Evolutionary conservation across 1,284 basidiomycete species (phyloP).

Genomic region (Puccinia sorghi): DNA sequence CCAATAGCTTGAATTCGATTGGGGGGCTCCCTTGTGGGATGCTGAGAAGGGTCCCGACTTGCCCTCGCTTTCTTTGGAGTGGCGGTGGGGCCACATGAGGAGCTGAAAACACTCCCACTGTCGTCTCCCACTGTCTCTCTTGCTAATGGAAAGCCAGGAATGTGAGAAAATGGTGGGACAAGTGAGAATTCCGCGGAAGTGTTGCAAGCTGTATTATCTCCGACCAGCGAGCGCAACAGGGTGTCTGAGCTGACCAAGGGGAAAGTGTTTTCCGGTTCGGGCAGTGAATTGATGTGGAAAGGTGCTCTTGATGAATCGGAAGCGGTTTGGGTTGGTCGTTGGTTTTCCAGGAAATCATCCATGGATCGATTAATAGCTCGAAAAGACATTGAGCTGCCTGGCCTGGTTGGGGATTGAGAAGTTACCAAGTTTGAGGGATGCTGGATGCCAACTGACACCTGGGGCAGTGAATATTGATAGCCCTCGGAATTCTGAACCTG

Average conservation of each 20-base stretch:
- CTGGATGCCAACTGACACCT: background rate
- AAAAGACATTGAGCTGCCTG: conserved; percentile 24
- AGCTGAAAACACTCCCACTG: conserved; percentile 38
- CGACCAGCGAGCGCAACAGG: conserved; percentile 19
- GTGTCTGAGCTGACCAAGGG: conserved; percentile 34
- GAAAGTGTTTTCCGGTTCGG: conserved; percentile 6
- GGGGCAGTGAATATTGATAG: background rate
- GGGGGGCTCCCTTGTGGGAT: background rate
- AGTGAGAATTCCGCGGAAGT: conserved; percentile 20
- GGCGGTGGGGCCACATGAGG: conserved; percentile 13
- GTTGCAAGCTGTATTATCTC: conserved; percentile 7
- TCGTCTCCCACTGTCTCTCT: conserved; percentile 45
- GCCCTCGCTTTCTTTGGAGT: background rate
- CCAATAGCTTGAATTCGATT: conserved; percentile 30
- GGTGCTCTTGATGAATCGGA: conserved; percentile 38
- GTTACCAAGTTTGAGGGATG: background rate
- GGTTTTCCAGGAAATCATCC: conserved; percentile 1
- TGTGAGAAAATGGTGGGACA: conserved; percentile 44
- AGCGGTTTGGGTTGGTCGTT: conserved; percentile 4
- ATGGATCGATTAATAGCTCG: conserved; percentile 5
- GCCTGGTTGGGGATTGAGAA: conserved; percentile 9
- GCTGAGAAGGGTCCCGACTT: background rate
- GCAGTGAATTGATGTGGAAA: conserved; percentile 23
- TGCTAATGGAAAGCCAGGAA: conserved; percentile 41
- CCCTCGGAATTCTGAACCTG: background rate